Conservation (phyloP, 2,329 filamentous ascomycete species). For the Xylariaceae sp. region DNA sequence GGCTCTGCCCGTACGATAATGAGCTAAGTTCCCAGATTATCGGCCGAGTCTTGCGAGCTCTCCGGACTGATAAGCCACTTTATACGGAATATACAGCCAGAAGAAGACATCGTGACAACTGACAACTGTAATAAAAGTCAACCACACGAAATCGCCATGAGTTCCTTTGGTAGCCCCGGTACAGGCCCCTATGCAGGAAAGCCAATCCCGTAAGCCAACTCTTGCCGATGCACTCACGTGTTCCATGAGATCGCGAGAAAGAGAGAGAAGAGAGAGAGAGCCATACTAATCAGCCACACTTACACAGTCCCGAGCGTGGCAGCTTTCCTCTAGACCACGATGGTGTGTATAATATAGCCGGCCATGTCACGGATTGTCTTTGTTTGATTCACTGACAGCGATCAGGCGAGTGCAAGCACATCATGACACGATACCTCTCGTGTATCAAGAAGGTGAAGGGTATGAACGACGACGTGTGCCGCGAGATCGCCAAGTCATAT, state of each 20-base stretch:
- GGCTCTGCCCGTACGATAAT: neutral
- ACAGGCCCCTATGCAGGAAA: constrained; percentile 28
- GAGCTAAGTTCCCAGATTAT: too few relatives aligned
- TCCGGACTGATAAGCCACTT: neutral
- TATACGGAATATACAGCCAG: neutral
- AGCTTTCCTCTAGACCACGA: constrained; percentile 97
- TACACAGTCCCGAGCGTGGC: constrained; percentile 74
- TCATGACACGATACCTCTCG: constrained; percentile 78
- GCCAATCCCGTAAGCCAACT: constrained; percentile 27
- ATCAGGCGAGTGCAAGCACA: constrained; percentile 82
- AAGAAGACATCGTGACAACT: neutral
- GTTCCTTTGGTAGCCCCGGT: constrained; percentile 32
- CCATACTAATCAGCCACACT: constrained; percentile 3
- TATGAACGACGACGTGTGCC: constrained; percentile 80
- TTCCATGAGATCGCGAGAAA: neutral
- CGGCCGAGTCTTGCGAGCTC: neutral
- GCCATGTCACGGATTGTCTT: neutral
- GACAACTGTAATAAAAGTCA: neutral
- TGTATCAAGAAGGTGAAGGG: constrained; percentile 83
- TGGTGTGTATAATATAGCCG: constrained; percentile 41
- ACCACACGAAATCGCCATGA: constrained; percentile 20
- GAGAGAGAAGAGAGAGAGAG: neutral
- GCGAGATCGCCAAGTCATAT: constrained; percentile 81
- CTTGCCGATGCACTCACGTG: neutral
- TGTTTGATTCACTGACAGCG: neutral